Percentiles rank a stretch among this genome's conserved stretches.
Conservation (phyloP, 1,284 basidiomycete genomes). For the Leccinum solheimii region DNA sequence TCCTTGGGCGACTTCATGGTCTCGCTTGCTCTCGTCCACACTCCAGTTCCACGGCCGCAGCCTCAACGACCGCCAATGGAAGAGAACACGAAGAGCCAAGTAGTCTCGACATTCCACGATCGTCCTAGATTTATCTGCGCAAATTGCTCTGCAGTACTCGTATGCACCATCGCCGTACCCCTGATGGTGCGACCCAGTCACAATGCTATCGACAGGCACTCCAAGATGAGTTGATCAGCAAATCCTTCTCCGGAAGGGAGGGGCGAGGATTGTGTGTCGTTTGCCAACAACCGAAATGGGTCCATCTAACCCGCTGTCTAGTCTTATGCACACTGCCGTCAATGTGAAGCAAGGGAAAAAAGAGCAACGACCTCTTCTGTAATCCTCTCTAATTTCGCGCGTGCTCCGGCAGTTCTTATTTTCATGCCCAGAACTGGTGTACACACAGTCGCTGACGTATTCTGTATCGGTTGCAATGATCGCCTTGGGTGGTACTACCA, state of each 20-base stretch:
- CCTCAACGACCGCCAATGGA: conserved; percentile 14
- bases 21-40: conserved; percentile 17
- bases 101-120: conserved; percentile 54
- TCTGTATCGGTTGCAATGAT: conserved; percentile 75
- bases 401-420: conserved; percentile 2
- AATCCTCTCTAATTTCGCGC: conserved; percentile 22
- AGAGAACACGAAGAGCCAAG: conserved; percentile 50
- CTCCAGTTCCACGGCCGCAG: not conserved
- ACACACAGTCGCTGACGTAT: conserved; percentile 80
- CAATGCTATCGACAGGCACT: conserved; percentile 49
- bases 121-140: conserved; percentile 64
- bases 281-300: not conserved
- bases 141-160: conserved; percentile 66
- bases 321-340: conserved; percentile 75
- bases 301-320: conserved; percentile 28
- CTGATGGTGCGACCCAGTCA: not conserved
- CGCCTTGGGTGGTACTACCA: conserved; percentile 85
- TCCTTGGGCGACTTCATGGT: conserved; percentile 27
- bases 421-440: conserved; percentile 64
- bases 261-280: conserved; percentile 74
- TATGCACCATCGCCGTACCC: conserved; percentile 35
- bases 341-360: conserved; percentile 74
- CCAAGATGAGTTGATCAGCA: conserved; percentile 87
- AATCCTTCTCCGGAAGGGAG: conserved; percentile 82
- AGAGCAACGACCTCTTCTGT: conserved; percentile 79